Percentiles rank a stretch among this genome's conserved stretches.
Evolutionary conservation across 2,329 filamentous ascomycete genomes (phyloP).

Genomic region (Pseudogymnoascus destructans): DNA sequence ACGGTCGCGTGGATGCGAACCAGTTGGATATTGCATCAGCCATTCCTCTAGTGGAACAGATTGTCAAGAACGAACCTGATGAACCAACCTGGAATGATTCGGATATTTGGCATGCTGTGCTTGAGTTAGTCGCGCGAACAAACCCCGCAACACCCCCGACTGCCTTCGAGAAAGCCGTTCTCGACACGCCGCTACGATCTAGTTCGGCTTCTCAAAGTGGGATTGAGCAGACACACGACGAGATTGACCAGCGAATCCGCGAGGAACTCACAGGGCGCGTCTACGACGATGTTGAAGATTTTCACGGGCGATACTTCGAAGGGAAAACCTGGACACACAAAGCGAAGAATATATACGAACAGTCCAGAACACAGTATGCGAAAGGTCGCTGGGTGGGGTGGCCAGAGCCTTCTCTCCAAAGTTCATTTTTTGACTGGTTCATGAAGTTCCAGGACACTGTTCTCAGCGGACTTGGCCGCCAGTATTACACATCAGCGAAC

Average conservation of each 20-base stretch:
- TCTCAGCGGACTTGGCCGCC: conserved; percentile 14
- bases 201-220: conserved; percentile 19
- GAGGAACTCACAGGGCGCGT: conserved; percentile 19
- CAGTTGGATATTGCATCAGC: no score
- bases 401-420: conserved; percentile 18
- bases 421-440: conserved; percentile 19
- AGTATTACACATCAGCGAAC: conserved; percentile 21
- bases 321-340: conserved; percentile 8
- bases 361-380: conserved; percentile 18
- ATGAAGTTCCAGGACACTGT: conserved; percentile 19
- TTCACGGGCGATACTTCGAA: conserved; percentile 12
- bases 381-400: conserved; percentile 17
- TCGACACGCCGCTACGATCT: conserved; percentile 17
- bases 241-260: conserved; percentile 21
- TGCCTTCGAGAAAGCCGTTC: no score
- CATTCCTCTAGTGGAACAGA: no score
- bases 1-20: no score
- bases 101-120: no score
- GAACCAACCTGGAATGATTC: no score
- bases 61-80: no score
- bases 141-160: no score
- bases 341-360: conserved; percentile 17
- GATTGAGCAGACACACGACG: conserved; percentile 19
- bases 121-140: no score
- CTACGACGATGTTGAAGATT: conserved; percentile 19